Evolutionary conservation across 495 filamentous ascomycete genomes (phyloP).

Genomic region (Stereocaulon alpinum): DNA sequence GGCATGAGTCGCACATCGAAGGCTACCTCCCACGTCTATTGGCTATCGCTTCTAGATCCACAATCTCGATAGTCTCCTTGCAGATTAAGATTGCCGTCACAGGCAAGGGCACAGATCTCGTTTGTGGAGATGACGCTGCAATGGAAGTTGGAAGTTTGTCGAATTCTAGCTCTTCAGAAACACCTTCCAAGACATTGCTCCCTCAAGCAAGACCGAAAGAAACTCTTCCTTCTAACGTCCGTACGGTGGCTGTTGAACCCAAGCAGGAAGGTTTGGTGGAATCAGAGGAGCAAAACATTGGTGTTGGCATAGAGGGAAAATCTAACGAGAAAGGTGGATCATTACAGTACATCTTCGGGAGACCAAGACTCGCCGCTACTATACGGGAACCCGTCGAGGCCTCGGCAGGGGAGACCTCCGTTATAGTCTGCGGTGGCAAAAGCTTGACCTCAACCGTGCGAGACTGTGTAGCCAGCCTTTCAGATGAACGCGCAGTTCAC

Average conservation of each 20-base stretch:
- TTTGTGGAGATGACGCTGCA: neutral
- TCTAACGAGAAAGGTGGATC: neutral
- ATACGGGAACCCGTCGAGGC: slow-evolving; percentile 53
- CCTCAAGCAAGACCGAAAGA: neutral
- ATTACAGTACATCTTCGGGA: slow-evolving; percentile 28
- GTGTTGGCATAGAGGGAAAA: neutral
- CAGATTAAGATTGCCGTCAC: neutral
- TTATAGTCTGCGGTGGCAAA: slow-evolving; percentile 70
- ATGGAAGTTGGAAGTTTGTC: neutral
- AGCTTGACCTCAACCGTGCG: slow-evolving; percentile 56
- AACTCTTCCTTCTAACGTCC: neutral
- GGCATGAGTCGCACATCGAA: slow-evolving; percentile 2
- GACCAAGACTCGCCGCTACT: slow-evolving; percentile 36
- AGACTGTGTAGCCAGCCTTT: slow-evolving; percentile 55
- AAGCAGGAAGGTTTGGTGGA: neutral
- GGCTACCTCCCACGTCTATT: slow-evolving; percentile 1
- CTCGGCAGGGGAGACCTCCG: slow-evolving; percentile 70
- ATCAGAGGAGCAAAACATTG: neutral
- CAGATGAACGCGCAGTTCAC: slow-evolving; percentile 80
- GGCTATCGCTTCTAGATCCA: slow-evolving; percentile 16
- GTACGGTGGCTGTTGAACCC: neutral
- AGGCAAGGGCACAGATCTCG: neutral
- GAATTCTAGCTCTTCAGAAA: neutral
- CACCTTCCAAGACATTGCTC: neutral
- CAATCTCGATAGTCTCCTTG: neutral